Base-by-base conservation (phyloP, 768 basidiomycete species). In the Collybia mongolica region DNA sequence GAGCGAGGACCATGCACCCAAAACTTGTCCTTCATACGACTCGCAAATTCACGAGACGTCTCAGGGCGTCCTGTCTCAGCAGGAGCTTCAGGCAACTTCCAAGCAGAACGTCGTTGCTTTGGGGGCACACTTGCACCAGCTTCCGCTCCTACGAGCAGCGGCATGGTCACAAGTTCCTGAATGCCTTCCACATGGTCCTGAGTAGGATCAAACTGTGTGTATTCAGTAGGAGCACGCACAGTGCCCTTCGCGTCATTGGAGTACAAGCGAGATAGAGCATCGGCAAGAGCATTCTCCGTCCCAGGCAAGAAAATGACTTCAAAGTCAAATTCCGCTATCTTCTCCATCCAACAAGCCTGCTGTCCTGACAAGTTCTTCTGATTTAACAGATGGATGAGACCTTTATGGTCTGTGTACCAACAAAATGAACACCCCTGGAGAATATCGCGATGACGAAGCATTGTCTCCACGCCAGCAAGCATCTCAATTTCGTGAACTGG, bases 281-380 rank as follows among this genome's bases (percentile, higher is more conserved):
- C 42, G 2, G 42, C 65, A 0, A 67, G 53, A 2, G 54, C 55
- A 52, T 76, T 73, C 3, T 62, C 56, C 3, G 61, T 55, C 0
- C 73, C 74, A 0, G 65, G 48, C 1, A 63, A 44, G 39, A 63
- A 65, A 22, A 24, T 54, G 35, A 55, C 59, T 51, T n/a, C 47
- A 24, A 49, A 75, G 29, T 72, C 62, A 43, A 66, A 74, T 23
- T 72, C 63, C 0, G 54, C 47, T 0, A 77, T 43, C 23, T 62
- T 62, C 48, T 72, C 60, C 14, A 64, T 39, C 75, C 73, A 74
- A 0, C 63, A 48, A 0, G 61, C 60, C 39, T 75, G 75, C 5
- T 28, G 17, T 20, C 42, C 23, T 11, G 43, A 44, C 23, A 44
- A 11, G n/a, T 44, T 29, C 15, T 29, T 12, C 15, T 44, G 43